These are phyloP conservation scores for Brasilioporus rufonigricans DNA, from an alignment of 768 basidiomycete species.

Conservation along the genomic window DNA sequence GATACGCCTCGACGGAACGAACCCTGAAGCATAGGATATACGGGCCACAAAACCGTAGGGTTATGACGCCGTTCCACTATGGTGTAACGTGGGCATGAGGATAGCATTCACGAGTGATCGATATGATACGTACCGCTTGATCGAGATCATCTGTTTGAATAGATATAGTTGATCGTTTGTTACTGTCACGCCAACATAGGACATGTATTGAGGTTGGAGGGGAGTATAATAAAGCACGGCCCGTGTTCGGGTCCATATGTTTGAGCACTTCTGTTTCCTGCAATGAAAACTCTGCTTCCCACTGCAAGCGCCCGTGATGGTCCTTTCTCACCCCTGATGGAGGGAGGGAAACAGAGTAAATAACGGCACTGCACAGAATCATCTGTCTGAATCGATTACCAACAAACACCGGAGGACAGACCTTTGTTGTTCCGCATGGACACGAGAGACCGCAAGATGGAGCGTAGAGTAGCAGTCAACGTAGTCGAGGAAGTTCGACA, in stretches of 20 bases:
- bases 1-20: slow-evolving; percentile 47
- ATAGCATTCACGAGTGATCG: background rate
- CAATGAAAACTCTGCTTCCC: slow-evolving; percentile 17
- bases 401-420: slow-evolving; percentile 1
- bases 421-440: slow-evolving; percentile 4
- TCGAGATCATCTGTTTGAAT: slow-evolving; percentile 27
- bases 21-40: slow-evolving; percentile 53
- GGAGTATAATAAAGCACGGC: slow-evolving; percentile 33
- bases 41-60: slow-evolving; percentile 43
- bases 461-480: slow-evolving; percentile 7
- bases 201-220: slow-evolving; percentile 34
- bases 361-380: slow-evolving; percentile 5
- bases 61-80: slow-evolving; percentile 44
- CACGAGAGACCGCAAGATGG: slow-evolving; percentile 12
- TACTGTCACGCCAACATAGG: slow-evolving; percentile 36
- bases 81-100: background rate
- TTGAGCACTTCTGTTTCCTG: slow-evolving; percentile 25
- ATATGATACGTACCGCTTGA: slow-evolving; percentile 29
- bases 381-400: background rate
- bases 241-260: slow-evolving; percentile 32
- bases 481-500: slow-evolving; percentile 8
- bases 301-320: background rate
- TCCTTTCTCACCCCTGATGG: background rate
- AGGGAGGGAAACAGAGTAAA: slow-evolving; percentile 14
- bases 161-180: slow-evolving; percentile 22